Percentiles rank a stretch among this genome's conserved stretches.
Evolutionary conservation across 257 asterid species (phyloP).

Genomic region (Vinca minor): DNA sequence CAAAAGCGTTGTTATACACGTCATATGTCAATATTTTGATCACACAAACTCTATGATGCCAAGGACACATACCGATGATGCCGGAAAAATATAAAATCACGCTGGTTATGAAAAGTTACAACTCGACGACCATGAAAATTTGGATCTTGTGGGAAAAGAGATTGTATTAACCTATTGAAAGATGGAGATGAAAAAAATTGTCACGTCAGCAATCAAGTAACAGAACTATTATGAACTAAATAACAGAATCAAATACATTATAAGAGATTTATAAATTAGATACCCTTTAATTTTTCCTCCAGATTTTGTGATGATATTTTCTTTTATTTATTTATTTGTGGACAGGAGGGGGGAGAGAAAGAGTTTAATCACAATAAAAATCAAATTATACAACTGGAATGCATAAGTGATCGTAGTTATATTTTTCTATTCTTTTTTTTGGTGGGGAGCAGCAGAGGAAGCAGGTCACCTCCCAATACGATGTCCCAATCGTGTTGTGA

Average conservation of each 20-base stretch:
- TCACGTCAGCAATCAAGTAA: not conserved
- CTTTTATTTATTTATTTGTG: not conserved
- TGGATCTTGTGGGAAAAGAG: conserved; percentile 91
- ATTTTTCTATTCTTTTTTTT: not conserved
- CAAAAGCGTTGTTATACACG: not conserved
- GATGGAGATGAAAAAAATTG: not conserved
- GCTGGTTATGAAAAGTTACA: conserved; percentile 92
- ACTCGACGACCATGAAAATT: conserved; percentile 84
- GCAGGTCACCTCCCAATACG: conserved; percentile 74
- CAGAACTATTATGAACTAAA: not conserved
- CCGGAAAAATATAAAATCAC: conserved; percentile 89
- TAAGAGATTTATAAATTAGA: not conserved
- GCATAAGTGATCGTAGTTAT: not conserved
- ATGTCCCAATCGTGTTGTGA: conserved; percentile 92
- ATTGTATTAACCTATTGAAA: conserved; percentile 53
- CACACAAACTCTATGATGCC: conserved; percentile 4
- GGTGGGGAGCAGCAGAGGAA: not conserved
- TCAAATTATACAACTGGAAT: not conserved
- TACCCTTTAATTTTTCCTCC: not conserved
- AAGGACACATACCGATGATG: conserved; percentile 62
- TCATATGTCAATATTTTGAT: not conserved
- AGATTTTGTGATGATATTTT: not conserved
- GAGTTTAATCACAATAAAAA: not conserved
- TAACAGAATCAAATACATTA: not conserved
- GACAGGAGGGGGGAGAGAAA: not conserved